Evolutionary conservation across 805 yeast species (phyloP).

Genomic region (Starmerella khaoyaiensis): DNA sequence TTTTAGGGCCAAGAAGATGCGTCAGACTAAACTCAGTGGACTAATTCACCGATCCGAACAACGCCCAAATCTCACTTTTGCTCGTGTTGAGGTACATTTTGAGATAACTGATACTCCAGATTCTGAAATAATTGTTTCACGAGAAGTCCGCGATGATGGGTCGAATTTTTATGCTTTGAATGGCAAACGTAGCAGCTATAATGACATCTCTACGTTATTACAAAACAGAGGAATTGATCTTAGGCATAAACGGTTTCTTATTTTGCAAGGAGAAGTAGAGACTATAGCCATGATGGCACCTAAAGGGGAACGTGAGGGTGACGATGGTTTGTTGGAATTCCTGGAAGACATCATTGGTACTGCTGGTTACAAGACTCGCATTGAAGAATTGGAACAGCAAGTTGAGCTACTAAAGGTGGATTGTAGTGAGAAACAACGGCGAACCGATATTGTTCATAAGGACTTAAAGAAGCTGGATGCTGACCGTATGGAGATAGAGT

Average conservation of each 20-base stretch:
- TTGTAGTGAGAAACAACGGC: constrained; percentile 65
- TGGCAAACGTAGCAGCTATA: constrained; percentile 53
- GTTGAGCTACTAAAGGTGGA: constrained; percentile 68
- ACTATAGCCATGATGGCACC: constrained; percentile 98
- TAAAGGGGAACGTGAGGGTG: constrained; percentile 81
- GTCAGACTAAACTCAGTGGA: constrained; percentile 87
- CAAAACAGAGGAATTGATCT: constrained; percentile 80
- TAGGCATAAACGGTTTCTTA: constrained; percentile 87
- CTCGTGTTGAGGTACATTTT: constrained; percentile 88
- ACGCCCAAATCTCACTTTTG: constrained; percentile 50
- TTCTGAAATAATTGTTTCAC: constrained; percentile 53
- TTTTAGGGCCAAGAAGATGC: constrained; percentile 89
- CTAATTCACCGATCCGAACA: constrained; percentile 81
- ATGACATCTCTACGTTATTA: constrained; percentile 62
- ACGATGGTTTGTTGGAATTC: constrained; percentile 88
- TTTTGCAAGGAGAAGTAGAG: constrained; percentile 96
- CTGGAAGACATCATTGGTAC: constrained; percentile 96
- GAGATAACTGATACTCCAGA: constrained; percentile 38
- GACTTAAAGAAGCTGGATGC: constrained; percentile 53
- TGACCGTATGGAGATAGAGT: constrained; percentile 56
- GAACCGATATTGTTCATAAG: constrained; percentile 66
- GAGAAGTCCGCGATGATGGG: constrained; percentile 47
- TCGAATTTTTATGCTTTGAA: constrained; percentile 64
- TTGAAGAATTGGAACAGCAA: constrained; percentile 47
- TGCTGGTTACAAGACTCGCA: constrained; percentile 60